Base-by-base conservation (phyloP, 164 flowering plant genomes). In the Berberis vulgaris region DNA sequence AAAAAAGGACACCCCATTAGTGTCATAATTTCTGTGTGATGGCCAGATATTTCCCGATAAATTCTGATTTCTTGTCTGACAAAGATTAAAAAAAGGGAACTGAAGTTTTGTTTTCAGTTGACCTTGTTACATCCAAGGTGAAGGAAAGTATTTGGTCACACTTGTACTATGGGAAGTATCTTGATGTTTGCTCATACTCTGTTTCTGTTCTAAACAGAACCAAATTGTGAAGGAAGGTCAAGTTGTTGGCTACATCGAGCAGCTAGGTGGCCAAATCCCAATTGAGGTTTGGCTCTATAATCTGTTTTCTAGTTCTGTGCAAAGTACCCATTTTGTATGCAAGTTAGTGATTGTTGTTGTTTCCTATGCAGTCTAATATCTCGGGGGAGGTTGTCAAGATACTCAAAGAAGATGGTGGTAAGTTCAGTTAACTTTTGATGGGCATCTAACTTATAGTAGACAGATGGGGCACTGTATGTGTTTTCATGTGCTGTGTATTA, bases 191-290 rank as follows among this genome's bases (percentile, higher is more conserved):
- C 45, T 41, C 12, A 57, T 41, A 5, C 41, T 9, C 8, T 57
- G 6, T 40, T 57, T 41, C 41, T 13, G 38, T n/a, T 61, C 39
- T 59, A 11, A 60, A 77, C 87, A 86, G 97, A 85, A 82, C 67
- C 88, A 88, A 73, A 46, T 45, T 47, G 91, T 91, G 70, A 86
- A 85, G 79, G 96, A 91, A 72, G 93, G 97, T 6, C 83, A 86
- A 78, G 86, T 81, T 10, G 57, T 91, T 71, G 88, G 97, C 80
- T 91, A 67, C 69, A 76, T 91, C 58, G 91, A 86, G 67, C 93
- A 86, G 69, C 85, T 91, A 60, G 91, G 88, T 54, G 83, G 83
- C 41, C 77, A 85, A 70, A 42, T 85, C 59, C 88, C 96, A 7
- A 57, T 91, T 60, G 83, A 85, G 92, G 97, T 88, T 46, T 57